Evolutionary conservation across 495 filamentous ascomycete species (phyloP).

Genomic region (Aspergillus haitiensis): DNA sequence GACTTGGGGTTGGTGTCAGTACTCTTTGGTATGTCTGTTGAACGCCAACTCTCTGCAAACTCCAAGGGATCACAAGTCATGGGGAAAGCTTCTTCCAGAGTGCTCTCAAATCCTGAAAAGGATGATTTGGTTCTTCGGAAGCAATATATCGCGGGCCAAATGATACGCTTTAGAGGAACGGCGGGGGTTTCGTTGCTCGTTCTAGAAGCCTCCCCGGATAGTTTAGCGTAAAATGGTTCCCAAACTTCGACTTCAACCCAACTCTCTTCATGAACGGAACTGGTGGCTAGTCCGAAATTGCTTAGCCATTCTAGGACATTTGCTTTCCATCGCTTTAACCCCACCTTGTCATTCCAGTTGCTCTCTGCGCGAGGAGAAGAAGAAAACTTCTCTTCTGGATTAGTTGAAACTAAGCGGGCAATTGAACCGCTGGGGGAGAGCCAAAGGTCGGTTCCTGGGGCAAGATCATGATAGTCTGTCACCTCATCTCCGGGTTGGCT

Average conservation of each 20-base stretch:
- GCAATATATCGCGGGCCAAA: slow-evolving; percentile 52
- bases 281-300: slow-evolving; percentile 41
- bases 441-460: slow-evolving; percentile 47
- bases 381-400: slow-evolving; percentile 23
- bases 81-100: slow-evolving; percentile 7
- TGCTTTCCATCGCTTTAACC: slow-evolving; percentile 37
- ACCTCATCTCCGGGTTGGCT: slow-evolving; percentile 26
- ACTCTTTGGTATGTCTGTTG: slow-evolving; percentile 32
- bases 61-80: slow-evolving; percentile 57
- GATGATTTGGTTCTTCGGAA: slow-evolving; percentile 38
- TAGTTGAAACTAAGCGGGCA: slow-evolving; percentile 41
- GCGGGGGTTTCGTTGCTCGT: slow-evolving; percentile 37
- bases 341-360: slow-evolving; percentile 15
- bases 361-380: slow-evolving; percentile 25
- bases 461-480: slow-evolving; percentile 22
- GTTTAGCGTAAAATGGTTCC: slow-evolving; percentile 47
- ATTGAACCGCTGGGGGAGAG: slow-evolving; percentile 51
- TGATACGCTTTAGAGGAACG: slow-evolving; percentile 47
- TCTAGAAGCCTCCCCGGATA: slow-evolving; percentile 42
- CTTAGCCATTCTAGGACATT: slow-evolving; percentile 43
- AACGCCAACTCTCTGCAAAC: slow-evolving; percentile 69
- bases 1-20: slow-evolving; percentile 26
- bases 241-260: slow-evolving; percentile 52
- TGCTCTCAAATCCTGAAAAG: slow-evolving; percentile 19
- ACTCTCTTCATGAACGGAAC: slow-evolving; percentile 36